Evolutionary conservation across 495 filamentous ascomycete genomes (phyloP).

Genomic region (Jackrogersella minutella): DNA sequence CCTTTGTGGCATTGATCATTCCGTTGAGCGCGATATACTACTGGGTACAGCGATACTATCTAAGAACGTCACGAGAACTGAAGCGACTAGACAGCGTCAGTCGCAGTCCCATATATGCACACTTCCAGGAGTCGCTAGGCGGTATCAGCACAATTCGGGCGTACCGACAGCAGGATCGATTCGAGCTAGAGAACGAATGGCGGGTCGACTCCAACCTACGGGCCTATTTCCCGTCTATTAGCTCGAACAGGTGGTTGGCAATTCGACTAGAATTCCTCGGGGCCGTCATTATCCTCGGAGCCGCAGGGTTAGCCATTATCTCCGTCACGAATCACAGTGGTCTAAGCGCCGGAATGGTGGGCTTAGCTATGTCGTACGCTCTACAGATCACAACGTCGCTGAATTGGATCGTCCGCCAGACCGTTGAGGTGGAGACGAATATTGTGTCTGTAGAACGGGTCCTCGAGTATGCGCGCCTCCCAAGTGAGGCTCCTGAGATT

Average conservation of each 20-base stretch:
- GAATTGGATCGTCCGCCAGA: slow-evolving; percentile 99
- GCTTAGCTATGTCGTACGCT: slow-evolving; percentile 95
- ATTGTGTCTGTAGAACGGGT: slow-evolving; percentile 99
- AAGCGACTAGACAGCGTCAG: slow-evolving; percentile 96
- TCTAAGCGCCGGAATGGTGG: slow-evolving; percentile 81
- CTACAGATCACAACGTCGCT: slow-evolving; percentile 97
- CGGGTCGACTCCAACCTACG: slow-evolving; percentile 94
- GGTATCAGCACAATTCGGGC: slow-evolving; percentile 98
- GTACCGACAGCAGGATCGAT: slow-evolving; percentile 86
- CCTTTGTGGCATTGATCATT: slow-evolving; percentile 80
- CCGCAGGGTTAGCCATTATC: slow-evolving; percentile 83
- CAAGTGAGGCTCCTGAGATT: slow-evolving; percentile 94
- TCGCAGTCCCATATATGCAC: slow-evolving; percentile 94
- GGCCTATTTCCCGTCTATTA: slow-evolving; percentile 96
- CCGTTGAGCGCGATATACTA: slow-evolving; percentile 85
- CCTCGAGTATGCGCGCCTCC: slow-evolving; percentile 91
- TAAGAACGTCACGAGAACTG: slow-evolving; percentile 93
- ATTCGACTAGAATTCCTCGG: slow-evolving; percentile 96
- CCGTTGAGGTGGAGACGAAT: slow-evolving; percentile 98
- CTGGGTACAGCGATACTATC: slow-evolving; percentile 96
- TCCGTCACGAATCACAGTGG: slow-evolving; percentile 75
- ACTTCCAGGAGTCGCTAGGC: slow-evolving; percentile 97
- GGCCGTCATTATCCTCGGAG: slow-evolving; percentile 88
- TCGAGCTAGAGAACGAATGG: slow-evolving; percentile 95
- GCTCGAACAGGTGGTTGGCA: slow-evolving; percentile 95